Conservation (phyloP, 202 grass and related monocot genomes). For the Digitaria exilis region DNA sequence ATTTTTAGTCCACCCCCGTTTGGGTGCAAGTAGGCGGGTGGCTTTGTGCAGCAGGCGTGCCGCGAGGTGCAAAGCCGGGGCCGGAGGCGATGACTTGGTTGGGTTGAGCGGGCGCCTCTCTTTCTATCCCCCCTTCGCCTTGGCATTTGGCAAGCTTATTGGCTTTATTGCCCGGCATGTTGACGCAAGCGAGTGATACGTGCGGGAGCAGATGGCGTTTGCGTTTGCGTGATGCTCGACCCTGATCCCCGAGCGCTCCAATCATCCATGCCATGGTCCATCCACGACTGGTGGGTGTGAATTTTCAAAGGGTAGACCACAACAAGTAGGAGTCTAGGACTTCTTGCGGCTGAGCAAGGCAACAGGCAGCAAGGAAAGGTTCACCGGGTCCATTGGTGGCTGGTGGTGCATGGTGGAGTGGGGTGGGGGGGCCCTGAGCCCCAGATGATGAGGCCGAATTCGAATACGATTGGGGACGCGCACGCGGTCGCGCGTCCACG, state of each 20-base stretch:
- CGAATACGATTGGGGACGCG: no score
- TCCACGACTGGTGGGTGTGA: no score
- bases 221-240: background rate
- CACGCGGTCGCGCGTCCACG: background rate
- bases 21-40: background rate
- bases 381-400: background rate
- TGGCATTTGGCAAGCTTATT: no score
- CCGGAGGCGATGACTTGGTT: background rate
- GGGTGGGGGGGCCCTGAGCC: no score
- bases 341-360: no score
- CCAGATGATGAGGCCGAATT: no score
- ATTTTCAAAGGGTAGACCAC: no score
- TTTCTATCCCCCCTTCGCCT: no score
- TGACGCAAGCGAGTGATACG: background rate
- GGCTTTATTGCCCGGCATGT: background rate
- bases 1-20: background rate
- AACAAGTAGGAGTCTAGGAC: background rate
- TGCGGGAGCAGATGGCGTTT: background rate
- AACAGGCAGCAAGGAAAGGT: background rate
- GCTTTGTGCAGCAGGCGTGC: background rate
- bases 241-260: background rate
- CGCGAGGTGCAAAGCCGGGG: background rate
- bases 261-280: background rate
- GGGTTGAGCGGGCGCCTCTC: background rate
- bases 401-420: background rate